phyloP scores from a whole-genome alignment of 768 basidiomycete species.

The Leccinellum rugosiceps region DNA sequence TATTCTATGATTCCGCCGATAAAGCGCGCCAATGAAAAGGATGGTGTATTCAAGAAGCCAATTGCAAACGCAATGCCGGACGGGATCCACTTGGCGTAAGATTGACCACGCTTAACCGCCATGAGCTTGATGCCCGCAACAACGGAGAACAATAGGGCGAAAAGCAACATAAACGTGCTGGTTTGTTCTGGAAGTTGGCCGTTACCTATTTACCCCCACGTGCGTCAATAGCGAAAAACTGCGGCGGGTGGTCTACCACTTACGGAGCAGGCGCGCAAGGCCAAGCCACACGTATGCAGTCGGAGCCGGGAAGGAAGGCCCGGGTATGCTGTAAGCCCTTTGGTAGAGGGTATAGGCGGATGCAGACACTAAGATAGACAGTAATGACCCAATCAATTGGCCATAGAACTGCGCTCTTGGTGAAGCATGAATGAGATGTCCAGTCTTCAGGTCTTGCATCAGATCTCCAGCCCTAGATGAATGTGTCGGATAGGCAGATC shows the following conservation, averaged over 20 bases:
- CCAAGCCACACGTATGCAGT: slow-evolving; percentile 92
- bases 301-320: slow-evolving; percentile 93
- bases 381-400: slow-evolving; percentile 84
- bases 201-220: slow-evolving; percentile 51
- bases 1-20: slow-evolving; percentile 85
- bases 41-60: slow-evolving; percentile 93
- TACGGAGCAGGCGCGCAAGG: slow-evolving; percentile 72
- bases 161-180: slow-evolving; percentile 72
- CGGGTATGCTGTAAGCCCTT: slow-evolving; percentile 83
- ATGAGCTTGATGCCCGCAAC: slow-evolving; percentile 67
- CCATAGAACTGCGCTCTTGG: slow-evolving; percentile 94
- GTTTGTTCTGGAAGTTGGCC: slow-evolving; percentile 79
- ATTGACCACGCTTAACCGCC: slow-evolving; percentile 43
- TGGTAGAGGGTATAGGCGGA: slow-evolving; percentile 87
- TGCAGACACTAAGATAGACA: slow-evolving; percentile 86
- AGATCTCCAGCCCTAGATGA: slow-evolving; percentile 81
- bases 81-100: slow-evolving; percentile 76
- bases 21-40: slow-evolving; percentile 88
- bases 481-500: slow-evolving; percentile 1
- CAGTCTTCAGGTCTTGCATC: slow-evolving; percentile 99
- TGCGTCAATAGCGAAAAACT: not conserved
- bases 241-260: slow-evolving; percentile 24
- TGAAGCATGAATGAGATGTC: slow-evolving; percentile 87
- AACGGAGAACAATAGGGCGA: slow-evolving; percentile 66
- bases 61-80: slow-evolving; percentile 95